These are phyloP conservation scores for Flammula alnicola DNA, from an alignment of 1,284 basidiomycete genomes.

Conservation along the genomic window DNA sequence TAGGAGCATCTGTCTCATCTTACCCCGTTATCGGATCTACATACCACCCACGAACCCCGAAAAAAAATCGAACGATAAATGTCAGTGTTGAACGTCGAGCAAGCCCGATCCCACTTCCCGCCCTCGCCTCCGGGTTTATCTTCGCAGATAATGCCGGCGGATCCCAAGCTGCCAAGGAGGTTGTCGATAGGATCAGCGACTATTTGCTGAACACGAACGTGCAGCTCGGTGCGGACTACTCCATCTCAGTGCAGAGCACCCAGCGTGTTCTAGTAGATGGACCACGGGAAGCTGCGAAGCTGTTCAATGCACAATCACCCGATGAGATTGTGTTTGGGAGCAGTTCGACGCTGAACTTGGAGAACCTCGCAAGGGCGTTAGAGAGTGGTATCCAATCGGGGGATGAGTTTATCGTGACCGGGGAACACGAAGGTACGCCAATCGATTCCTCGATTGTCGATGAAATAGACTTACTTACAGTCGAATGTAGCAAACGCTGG, in stretches of 20 bases:
- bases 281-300: constrained; percentile 52
- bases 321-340: constrained; percentile 71
- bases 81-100: constrained; percentile 48
- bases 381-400: constrained; percentile 55
- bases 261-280: constrained; percentile 54
- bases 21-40: background rate
- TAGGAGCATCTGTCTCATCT: background rate
- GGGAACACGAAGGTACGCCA: constrained; percentile 73
- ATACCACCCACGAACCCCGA: constrained; percentile 13
- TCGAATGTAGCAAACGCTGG: constrained; percentile 68
- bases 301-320: constrained; percentile 65
- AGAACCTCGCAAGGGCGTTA: constrained; percentile 66
- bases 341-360: constrained; percentile 69
- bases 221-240: constrained; percentile 74
- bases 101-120: constrained; percentile 63
- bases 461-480: background rate
- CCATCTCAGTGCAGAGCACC: constrained; percentile 57
- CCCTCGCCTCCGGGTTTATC: constrained; percentile 63
- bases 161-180: constrained; percentile 62
- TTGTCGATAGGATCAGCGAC: constrained; percentile 62
- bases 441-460: constrained; percentile 9
- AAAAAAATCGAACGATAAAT: too few relatives aligned
- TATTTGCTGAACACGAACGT: constrained; percentile 76
- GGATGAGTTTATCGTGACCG: constrained; percentile 77
- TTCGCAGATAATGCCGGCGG: constrained; percentile 84